A percentile compares a stretch with the other conserved stretches of the same genome.
Evolutionary conservation across 176 grass and related monocot species (phyloP).

Genomic region (Cocos nucifera): DNA sequence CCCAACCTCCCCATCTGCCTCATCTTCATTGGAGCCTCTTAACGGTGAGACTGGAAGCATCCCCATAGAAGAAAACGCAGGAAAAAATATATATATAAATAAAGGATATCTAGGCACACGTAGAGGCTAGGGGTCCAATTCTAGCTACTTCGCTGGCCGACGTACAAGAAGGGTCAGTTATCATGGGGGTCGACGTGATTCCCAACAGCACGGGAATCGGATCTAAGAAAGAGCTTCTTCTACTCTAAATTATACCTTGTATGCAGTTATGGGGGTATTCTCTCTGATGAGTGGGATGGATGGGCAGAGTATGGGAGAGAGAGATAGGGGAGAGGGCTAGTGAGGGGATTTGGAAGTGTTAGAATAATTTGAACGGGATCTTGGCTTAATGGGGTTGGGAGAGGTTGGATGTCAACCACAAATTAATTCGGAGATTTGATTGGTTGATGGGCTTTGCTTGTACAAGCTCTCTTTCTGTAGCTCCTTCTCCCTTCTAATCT

Average conservation of each 20-base stretch:
- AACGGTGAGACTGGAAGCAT: slow-evolving; percentile 76
- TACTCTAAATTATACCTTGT: neutral
- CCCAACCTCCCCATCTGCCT: neutral
- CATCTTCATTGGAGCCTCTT: slow-evolving; percentile 34
- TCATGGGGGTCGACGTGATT: too few species aligned
- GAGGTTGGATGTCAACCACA: slow-evolving; percentile 76
- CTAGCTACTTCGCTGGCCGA: neutral
- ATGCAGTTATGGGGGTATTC: slow-evolving; percentile 5
- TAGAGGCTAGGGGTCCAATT: neutral
- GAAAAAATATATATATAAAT: neutral
- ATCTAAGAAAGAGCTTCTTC: slow-evolving; percentile 6
- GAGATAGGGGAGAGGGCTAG: slow-evolving; percentile 13
- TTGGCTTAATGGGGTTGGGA: slow-evolving; percentile 40
- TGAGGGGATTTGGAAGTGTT: too few species aligned
- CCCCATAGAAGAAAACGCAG: slow-evolving; percentile 5
- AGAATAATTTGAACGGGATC: slow-evolving; percentile 31
- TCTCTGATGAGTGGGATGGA: slow-evolving; percentile 5
- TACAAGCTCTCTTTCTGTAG: slow-evolving; percentile 30
- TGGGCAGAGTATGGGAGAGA: neutral
- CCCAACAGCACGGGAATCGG: too few species aligned
- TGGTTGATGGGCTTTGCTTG: slow-evolving; percentile 19
- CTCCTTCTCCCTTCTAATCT: slow-evolving; percentile 29
- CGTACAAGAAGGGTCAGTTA: too few species aligned
- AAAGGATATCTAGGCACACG: slow-evolving; percentile 4
- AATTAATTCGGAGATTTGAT: slow-evolving; percentile 41